Evolutionary conservation across 768 basidiomycete species (phyloP), one percentile per base, ranked within the genome.

Genomic region (Leccinum pellstonianum): DNA sequence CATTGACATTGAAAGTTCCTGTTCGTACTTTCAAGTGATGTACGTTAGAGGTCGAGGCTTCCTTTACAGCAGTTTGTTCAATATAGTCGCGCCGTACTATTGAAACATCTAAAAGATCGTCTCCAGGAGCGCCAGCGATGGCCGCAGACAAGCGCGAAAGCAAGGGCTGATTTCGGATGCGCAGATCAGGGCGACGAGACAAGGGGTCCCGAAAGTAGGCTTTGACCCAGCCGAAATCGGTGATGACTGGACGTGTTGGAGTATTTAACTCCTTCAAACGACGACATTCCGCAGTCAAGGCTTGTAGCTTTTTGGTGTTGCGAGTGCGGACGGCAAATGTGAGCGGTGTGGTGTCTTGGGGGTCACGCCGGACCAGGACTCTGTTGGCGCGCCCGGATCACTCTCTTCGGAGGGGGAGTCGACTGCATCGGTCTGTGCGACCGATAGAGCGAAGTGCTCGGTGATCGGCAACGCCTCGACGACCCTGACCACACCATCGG

Each of bases 1-100:
- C 91, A 64, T 92, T 91, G 50, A 93, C 91, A 64, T 94, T 94
- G 77, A 93, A 94, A 0, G 89, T 90, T 21, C 91, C 90, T 17
- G 88, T 60, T 6, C 89, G 86, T 52, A 93, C 68, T 33, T 62
- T 70, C 19, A 75, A 51, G 31, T 50, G 62, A 9, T 67, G 61
- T 62, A 41, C 70, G 62, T 50, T 66, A 68, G n/a, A 55, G 14
- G 27, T 56, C 5, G 63, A 63, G 5, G 73, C 64, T 35, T 74
- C 73, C 54, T 69, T 66, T 29, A 77, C 66, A 47, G 84, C 81
- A 58, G 73, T 72, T 2, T 59, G 70, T 27, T 80, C 77, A 9
- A 90, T 79, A 87, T 87, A 93, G 5, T 86, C 79, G 56, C 88
- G 85, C 21, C 84, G 78, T 10, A 93, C 79, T 4, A 81, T 64